A percentile compares a stretch with the other conserved stretches of the same genome.
phyloP scores from a whole-genome alignment of 2,329 filamentous ascomycete genomes.

The Aphanoascus verrucosus region DNA sequence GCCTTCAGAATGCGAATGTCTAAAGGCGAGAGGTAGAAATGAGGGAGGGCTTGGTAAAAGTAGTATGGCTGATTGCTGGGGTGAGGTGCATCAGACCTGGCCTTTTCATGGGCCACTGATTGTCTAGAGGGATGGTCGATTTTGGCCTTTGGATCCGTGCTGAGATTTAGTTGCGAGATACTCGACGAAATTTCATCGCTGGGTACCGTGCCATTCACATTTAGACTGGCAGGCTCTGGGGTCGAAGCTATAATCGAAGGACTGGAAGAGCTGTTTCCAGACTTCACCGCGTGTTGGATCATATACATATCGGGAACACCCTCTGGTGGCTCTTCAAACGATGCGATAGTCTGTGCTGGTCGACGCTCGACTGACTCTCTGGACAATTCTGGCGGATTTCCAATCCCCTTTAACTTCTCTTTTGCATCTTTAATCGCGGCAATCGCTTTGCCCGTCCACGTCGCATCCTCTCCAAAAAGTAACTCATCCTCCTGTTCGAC shows the following conservation, averaged over 20 bases:
- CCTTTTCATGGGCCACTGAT: slow-evolving; percentile 15
- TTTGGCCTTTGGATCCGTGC: neutral
- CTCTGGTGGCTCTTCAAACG: slow-evolving; percentile 37
- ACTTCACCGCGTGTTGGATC: slow-evolving; percentile 39
- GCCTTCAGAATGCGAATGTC: slow-evolving; percentile 89
- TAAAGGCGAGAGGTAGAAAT: slow-evolving; percentile 79
- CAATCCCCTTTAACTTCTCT: slow-evolving; percentile 60
- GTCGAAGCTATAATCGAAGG: slow-evolving; percentile 16
- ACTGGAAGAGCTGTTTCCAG: slow-evolving; percentile 32
- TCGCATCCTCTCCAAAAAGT: slow-evolving; percentile 83
- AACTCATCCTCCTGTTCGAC: slow-evolving; percentile 85
- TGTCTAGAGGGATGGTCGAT: neutral
- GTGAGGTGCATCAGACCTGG: slow-evolving; percentile 33
- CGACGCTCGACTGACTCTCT: slow-evolving; percentile 41
- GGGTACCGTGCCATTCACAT: neutral
- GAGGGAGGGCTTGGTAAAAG: slow-evolving; percentile 78
- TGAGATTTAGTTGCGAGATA: slow-evolving; percentile 12
- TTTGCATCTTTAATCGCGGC: slow-evolving; percentile 62
- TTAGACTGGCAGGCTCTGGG: neutral
- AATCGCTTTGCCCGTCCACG: slow-evolving; percentile 82
- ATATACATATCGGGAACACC: slow-evolving; percentile 44
- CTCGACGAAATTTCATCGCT: slow-evolving; percentile 9
- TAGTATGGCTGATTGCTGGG: slow-evolving; percentile 53
- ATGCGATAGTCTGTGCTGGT: slow-evolving; percentile 31
- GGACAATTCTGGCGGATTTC: slow-evolving; percentile 49